Percentiles rank a stretch among this genome's conserved stretches.
These are phyloP conservation scores for Blastobotrys raffinosifermentans DNA, from an alignment of 1,139 yeast genomes.

Conservation along the genomic window DNA sequence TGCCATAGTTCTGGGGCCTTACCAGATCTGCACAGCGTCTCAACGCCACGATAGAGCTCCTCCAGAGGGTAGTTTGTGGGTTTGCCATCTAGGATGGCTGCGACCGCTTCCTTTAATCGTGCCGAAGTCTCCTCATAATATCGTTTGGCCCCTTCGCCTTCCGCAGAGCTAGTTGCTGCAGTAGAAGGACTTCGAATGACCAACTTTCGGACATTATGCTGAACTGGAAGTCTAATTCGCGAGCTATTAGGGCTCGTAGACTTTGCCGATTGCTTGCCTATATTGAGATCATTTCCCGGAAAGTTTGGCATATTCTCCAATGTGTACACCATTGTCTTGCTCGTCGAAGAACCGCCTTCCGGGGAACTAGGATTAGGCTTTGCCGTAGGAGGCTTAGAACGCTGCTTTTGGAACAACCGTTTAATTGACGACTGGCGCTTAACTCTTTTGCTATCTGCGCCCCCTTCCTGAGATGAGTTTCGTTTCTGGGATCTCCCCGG, in stretches of 20 bases:
- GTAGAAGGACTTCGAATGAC: conserved; percentile 14
- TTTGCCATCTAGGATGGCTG: conserved; percentile 18
- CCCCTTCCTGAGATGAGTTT: too few species aligned
- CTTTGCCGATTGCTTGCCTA: neutral
- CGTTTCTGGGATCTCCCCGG: too few species aligned
- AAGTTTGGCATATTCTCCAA: conserved; percentile 10
- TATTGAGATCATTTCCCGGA: conserved; percentile 14
- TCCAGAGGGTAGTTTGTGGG: conserved; percentile 23
- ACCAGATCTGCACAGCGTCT: conserved; percentile 33
- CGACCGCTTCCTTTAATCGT: conserved; percentile 21
- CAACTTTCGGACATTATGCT: conserved; percentile 13
- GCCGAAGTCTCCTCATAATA: conserved; percentile 20
- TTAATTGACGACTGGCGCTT: too few species aligned
- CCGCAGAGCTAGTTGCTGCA: conserved; percentile 3
- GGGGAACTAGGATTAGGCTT: too few species aligned
- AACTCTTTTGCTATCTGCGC: too few species aligned
- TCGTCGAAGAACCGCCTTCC: too few species aligned
- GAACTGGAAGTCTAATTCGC: conserved; percentile 9
- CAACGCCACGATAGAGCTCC: conserved; percentile 35
- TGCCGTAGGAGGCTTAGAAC: too few species aligned
- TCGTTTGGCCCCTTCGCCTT: conserved; percentile 6
- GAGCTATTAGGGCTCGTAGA: conserved; percentile 4
- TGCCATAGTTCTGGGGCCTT: conserved; percentile 26
- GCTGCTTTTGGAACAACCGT: too few species aligned
- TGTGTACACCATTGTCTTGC: neutral